Conservation (phyloP, 2,329 filamentous ascomycete species). For the Teratosphaeriaceae sp. region DNA sequence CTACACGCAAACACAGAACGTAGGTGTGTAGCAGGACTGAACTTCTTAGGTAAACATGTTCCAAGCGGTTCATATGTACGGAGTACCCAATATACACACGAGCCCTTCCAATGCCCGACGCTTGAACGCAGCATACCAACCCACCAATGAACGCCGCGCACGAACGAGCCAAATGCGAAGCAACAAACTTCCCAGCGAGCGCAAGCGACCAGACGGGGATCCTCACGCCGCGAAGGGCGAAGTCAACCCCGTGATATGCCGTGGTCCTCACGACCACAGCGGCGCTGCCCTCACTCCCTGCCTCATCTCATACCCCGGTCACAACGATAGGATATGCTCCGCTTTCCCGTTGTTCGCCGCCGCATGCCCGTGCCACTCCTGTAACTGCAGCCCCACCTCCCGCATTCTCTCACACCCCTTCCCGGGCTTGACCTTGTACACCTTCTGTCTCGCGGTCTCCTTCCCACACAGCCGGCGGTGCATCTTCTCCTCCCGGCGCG, state of each 20-base stretch:
- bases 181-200: slow-evolving; percentile 4
- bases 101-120: background rate
- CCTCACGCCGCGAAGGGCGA: background rate
- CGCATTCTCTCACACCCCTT: slow-evolving; percentile 91
- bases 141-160: background rate
- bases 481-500: slow-evolving; percentile 87
- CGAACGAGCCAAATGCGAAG: background rate
- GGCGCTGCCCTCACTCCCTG: slow-evolving; percentile 10
- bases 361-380: slow-evolving; percentile 62
- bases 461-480: slow-evolving; percentile 85
- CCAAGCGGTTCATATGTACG: too few relatives aligned
- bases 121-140: background rate
- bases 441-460: slow-evolving; percentile 58
- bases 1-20: too few relatives aligned
- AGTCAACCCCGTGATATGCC: slow-evolving; percentile 5
- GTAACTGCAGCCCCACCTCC: slow-evolving; percentile 82
- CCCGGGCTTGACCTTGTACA: slow-evolving; percentile 67
- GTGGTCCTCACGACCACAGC: slow-evolving; percentile 8
- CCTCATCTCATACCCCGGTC: slow-evolving; percentile 8
- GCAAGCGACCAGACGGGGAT: slow-evolving; percentile 9
- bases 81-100: too few relatives aligned
- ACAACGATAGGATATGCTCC: slow-evolving; percentile 43
- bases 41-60: too few relatives aligned
- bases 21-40: too few relatives aligned
- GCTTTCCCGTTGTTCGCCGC: slow-evolving; percentile 55